Conservation (phyloP, 768 basidiomycete species). For the Tricholoma saponaceum region DNA sequence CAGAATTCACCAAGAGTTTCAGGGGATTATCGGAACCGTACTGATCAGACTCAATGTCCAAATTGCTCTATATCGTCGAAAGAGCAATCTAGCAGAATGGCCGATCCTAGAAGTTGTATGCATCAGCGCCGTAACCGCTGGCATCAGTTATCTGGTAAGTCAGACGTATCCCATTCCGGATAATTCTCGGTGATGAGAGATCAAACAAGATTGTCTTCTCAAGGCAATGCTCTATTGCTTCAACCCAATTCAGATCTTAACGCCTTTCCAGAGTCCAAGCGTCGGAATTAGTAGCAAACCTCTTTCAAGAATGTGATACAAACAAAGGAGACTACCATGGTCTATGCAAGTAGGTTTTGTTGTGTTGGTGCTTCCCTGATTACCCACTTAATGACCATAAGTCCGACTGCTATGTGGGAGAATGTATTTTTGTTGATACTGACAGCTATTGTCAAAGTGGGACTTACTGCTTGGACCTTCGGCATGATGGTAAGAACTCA, state of each 20-base stretch:
- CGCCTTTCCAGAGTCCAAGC: slow-evolving; percentile 50
- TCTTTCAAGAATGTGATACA: slow-evolving; percentile 80
- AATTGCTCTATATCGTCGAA: slow-evolving; percentile 56
- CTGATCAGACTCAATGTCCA: slow-evolving; percentile 65
- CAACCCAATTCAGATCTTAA: background rate
- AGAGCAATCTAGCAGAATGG: slow-evolving; percentile 53
- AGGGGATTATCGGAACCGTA: slow-evolving; percentile 65
- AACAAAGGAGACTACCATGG: slow-evolving; percentile 65
- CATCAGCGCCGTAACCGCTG: slow-evolving; percentile 63
- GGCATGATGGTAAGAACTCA: slow-evolving; percentile 62
- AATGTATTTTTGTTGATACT: slow-evolving; percentile 65
- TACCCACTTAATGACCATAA: slow-evolving; percentile 19
- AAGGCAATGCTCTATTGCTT: slow-evolving; percentile 29
- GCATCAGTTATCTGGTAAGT: slow-evolving; percentile 62
- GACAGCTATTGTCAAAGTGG: slow-evolving; percentile 57
- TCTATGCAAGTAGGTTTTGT: slow-evolving; percentile 66
- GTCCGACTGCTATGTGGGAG: slow-evolving; percentile 61
- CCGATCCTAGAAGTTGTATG: slow-evolving; percentile 63
- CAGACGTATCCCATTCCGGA: background rate
- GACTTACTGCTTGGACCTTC: slow-evolving; percentile 72
- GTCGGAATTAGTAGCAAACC: slow-evolving; percentile 78
- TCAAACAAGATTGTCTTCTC: slow-evolving; percentile 58
- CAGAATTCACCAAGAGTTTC: background rate
- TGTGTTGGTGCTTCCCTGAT: background rate
- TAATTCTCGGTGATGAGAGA: background rate